These are phyloP conservation scores for Pisolithus albus DNA, from an alignment of 768 basidiomycete species.

Conservation along the genomic window DNA sequence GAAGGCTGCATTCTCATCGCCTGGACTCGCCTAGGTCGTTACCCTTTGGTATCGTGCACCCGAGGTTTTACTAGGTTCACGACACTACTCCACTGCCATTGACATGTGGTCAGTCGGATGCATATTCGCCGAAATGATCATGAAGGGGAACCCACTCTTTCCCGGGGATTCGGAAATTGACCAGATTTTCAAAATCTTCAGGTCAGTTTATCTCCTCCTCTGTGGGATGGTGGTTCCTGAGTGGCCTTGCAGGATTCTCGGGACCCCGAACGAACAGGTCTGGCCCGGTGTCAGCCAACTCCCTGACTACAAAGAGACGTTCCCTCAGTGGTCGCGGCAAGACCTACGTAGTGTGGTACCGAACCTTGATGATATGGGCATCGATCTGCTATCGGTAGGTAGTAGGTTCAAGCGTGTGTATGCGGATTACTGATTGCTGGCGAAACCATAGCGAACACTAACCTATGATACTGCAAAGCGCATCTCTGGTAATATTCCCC, in stretches of 20 bases:
- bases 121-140: conserved; percentile 98
- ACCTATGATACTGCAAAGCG: conserved; percentile 88
- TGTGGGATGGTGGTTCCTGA: background rate
- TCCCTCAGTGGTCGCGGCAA: conserved; percentile 88
- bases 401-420: background rate
- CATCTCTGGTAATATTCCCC: conserved; percentile 65
- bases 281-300: conserved; percentile 89
- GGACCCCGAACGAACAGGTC: conserved; percentile 83
- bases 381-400: conserved; percentile 70
- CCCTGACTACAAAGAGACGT: conserved; percentile 94
- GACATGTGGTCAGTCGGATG: conserved; percentile 99
- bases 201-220: conserved; percentile 38
- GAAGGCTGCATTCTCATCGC: conserved; percentile 7
- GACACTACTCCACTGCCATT: conserved; percentile 95
- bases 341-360: conserved; percentile 63
- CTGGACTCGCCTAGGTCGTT: conserved; percentile 62
- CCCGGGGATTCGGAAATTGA: conserved; percentile 99
- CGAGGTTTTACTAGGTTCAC: conserved; percentile 90
- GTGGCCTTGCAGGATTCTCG: conserved; percentile 62
- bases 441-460: conserved; percentile 46
- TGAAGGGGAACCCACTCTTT: conserved; percentile 86
- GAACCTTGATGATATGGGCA: conserved; percentile 66
- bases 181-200: conserved; percentile 99
- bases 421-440: background rate
- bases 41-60: conserved; percentile 99